Evolutionary conservation across 768 basidiomycete species (phyloP), one percentile per base, ranked within the genome.

Genomic region (Xerocomellus amylosporus): DNA sequence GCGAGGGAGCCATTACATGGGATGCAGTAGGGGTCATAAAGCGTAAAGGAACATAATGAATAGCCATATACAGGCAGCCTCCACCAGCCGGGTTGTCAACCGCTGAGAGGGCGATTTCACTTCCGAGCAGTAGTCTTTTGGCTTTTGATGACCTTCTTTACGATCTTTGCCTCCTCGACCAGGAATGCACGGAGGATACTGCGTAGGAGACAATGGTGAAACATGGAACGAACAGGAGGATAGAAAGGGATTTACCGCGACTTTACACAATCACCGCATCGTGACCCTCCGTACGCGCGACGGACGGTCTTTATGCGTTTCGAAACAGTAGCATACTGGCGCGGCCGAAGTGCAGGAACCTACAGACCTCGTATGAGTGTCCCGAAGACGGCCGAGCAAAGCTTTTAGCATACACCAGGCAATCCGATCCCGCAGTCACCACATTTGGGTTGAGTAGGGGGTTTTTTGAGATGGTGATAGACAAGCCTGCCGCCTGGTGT

Each of bases 111-210:
- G 43, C 8, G 12, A 53, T 47, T n/a, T 67, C 58, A 71, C 62
- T 71, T 71, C 26, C 58, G 67, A 28, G 43, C 10, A 31, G 42
- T 45, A 17, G 66, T 63, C 58, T 65, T 71, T 73, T 83, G 92
- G 70, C 88, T 87, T 81, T 97, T 97, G 82, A 98, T 94, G 64
- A 98, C 96, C 77, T 85, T 88, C 87, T 99, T 99, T 71, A 99
- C 97, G 66, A 99, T 98, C 82, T 98, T 98, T 42, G 97, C 97
- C 80, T 99, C 97, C 81, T 98, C 97, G 38, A 99, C 91, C 56
- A 99, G 77, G 87, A 99, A 99, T 59, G 97, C 94, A 56, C 97
- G 91, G 64, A 98, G 88, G 65, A 99, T 95, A 59, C 97, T 98
- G 59, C 0, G 46, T 8, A 22, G 7, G 38, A 37, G 37, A 33